These are phyloP conservation scores for Beauveria australis DNA, from an alignment of 2,329 filamentous ascomycete species.

Conservation along the genomic window DNA sequence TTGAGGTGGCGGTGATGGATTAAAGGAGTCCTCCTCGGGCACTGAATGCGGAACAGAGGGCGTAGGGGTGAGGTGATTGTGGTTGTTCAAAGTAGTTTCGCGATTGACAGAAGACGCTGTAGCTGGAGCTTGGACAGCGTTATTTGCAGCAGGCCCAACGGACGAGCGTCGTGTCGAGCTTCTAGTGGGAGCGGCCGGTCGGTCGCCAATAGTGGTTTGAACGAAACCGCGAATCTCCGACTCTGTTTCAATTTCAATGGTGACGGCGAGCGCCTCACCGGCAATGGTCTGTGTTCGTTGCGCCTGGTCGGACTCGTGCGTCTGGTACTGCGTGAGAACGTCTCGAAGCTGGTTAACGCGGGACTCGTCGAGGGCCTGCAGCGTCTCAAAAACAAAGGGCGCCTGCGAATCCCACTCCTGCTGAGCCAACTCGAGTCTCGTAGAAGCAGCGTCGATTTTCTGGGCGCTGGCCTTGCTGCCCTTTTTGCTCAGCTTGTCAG, in stretches of 20 bases:
- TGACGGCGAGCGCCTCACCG: conserved; percentile 69
- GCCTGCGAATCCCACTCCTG: conserved; percentile 91
- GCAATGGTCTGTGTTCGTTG: conserved; percentile 67
- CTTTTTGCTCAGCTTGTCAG: conserved; percentile 76
- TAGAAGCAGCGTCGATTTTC: conserved; percentile 67
- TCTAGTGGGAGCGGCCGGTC: conserved; percentile 27
- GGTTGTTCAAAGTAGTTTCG: conserved; percentile 3
- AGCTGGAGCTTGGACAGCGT: neutral
- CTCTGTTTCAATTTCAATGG: conserved; percentile 79
- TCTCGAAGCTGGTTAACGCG: conserved; percentile 86
- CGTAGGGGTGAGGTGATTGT: conserved; percentile 3
- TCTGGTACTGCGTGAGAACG: conserved; percentile 84
- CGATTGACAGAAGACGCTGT: neutral
- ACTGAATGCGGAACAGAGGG: conserved; percentile 4
- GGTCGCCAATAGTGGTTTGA: conserved; percentile 31
- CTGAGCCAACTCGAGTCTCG: conserved; percentile 67
- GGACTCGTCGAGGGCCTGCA: conserved; percentile 85
- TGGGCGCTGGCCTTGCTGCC: conserved; percentile 66
- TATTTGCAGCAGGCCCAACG: conserved; percentile 16
- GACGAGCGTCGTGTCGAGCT: conserved; percentile 35
- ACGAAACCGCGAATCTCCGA: conserved; percentile 76
- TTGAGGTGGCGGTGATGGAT: conserved; percentile 5
- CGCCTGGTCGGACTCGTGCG: conserved; percentile 81
- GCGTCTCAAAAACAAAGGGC: conserved; percentile 86
- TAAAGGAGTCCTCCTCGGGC: conserved; percentile 26